Conservation (phyloP, 2,329 filamentous ascomycete species). For the Davidsoniella neocaledoniae region DNA sequence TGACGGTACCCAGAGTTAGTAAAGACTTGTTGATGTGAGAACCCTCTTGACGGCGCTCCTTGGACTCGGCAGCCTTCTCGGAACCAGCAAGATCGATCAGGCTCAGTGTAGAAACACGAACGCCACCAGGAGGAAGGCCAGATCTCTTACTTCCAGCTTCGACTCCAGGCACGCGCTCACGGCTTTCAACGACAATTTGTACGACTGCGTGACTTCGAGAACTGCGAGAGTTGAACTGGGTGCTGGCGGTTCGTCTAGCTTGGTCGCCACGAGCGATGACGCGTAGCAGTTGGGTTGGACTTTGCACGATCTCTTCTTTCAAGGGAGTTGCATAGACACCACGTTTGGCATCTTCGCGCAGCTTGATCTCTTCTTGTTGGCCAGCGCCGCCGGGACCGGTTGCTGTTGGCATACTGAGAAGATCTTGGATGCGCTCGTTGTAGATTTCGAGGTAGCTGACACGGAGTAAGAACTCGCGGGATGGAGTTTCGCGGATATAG, state of each 20-base stretch:
- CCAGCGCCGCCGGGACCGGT: constrained; percentile 34
- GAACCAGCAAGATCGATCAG: constrained; percentile 93
- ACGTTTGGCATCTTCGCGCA: constrained; percentile 88
- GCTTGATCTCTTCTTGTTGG: constrained; percentile 81
- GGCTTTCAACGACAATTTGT: constrained; percentile 93
- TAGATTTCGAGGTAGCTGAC: constrained; percentile 99
- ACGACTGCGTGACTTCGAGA: constrained; percentile 97
- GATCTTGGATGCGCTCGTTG: constrained; percentile 91
- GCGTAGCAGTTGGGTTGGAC: constrained; percentile 80
- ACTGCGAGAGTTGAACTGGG: constrained; percentile 91
- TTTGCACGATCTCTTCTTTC: constrained; percentile 98
- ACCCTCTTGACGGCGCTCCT: constrained; percentile 84
- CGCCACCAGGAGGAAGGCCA: constrained; percentile 63
- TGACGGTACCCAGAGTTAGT: constrained; percentile 86
- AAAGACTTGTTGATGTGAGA: constrained; percentile 98
- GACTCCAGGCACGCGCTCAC: constrained; percentile 58
- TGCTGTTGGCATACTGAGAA: constrained; percentile 58
- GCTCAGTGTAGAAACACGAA: constrained; percentile 86
- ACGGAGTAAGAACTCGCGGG: constrained; percentile 80
- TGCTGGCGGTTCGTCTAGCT: constrained; percentile 77
- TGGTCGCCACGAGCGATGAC: constrained; percentile 92
- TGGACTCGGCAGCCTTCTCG: constrained; percentile 86
- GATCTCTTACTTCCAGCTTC: constrained; percentile 46
- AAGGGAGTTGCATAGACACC: constrained; percentile 91
- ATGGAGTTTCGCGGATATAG: constrained; percentile 92